Conservation (phyloP, 2,329 filamentous ascomycete genomes). For the Claviceps monticola region DNA sequence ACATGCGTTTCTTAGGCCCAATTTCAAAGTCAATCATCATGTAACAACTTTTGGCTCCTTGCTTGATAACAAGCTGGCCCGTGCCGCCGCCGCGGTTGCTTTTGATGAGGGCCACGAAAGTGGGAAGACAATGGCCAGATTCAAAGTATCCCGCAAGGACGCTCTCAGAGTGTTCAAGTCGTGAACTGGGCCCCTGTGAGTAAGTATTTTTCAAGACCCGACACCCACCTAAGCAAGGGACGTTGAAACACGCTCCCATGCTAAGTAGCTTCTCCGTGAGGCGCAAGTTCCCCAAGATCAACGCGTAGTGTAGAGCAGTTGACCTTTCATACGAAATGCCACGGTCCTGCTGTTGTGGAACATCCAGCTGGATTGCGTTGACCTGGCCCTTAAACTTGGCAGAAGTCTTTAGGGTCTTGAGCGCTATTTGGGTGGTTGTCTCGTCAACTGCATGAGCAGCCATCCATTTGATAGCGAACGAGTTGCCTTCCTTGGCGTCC, state of each 20-base stretch:
- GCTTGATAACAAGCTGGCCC: background rate
- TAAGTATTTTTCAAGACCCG: background rate
- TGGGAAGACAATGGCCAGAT: background rate
- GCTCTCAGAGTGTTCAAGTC: background rate
- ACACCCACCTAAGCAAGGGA: background rate
- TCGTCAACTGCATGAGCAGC: background rate
- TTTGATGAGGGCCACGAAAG: background rate
- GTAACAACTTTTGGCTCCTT: background rate
- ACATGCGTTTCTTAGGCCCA: background rate
- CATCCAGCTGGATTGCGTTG: background rate
- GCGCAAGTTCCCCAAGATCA: background rate
- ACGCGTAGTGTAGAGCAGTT: constrained; percentile 2
- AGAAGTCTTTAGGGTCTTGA: background rate
- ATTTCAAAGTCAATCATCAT: background rate
- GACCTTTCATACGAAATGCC: background rate
- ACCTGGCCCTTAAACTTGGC: background rate
- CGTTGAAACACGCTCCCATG: background rate
- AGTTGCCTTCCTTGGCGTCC: constrained; percentile 1
- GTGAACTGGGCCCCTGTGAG: background rate
- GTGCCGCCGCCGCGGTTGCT: background rate
- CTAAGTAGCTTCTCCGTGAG: background rate
- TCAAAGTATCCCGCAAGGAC: background rate
- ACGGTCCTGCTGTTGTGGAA: background rate
- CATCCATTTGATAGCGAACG: constrained; percentile 2
- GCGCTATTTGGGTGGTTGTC: background rate